These are phyloP conservation scores for Nakataea oryzae DNA, from an alignment of 2,329 filamentous ascomycete genomes.

Conservation along the genomic window DNA sequence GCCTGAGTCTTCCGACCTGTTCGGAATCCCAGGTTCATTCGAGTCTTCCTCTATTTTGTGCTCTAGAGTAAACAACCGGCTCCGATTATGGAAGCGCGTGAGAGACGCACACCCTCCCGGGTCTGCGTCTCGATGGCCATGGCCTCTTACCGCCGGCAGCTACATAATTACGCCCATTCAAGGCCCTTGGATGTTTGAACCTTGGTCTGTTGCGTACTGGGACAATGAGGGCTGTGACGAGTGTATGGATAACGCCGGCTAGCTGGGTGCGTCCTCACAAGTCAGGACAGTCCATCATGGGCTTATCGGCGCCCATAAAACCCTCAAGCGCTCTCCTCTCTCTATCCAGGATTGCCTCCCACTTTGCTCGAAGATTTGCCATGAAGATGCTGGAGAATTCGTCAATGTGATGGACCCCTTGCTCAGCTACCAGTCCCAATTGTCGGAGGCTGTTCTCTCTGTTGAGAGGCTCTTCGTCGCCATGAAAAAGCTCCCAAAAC, in stretches of 20 bases:
- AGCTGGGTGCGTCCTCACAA: background rate
- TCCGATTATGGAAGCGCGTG: conserved; percentile 64
- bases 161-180: conserved; percentile 34
- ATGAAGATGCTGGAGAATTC: conserved; percentile 16
- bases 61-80: conserved; percentile 46
- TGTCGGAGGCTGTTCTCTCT: conserved; percentile 8
- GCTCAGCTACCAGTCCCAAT: conserved; percentile 11
- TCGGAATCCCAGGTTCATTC: conserved; percentile 32
- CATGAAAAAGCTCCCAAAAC: conserved; percentile 4
- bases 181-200: background rate
- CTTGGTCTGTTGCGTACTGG: background rate
- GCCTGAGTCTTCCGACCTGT: conserved; percentile 12
- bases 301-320: conserved; percentile 11
- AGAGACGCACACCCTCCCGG: conserved; percentile 31
- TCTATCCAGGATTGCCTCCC: conserved; percentile 12
- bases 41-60: conserved; percentile 67
- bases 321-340: conserved; percentile 13
- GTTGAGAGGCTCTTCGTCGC: background rate
- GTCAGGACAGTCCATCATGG: background rate
- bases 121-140: conserved; percentile 40
- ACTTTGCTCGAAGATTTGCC: conserved; percentile 7
- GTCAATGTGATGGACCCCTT: conserved; percentile 10
- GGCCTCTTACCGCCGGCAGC: conserved; percentile 68
- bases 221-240: background rate
- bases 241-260: background rate